Conservation (phyloP, 768 basidiomycete genomes). For the Mycena galericulata region DNA sequence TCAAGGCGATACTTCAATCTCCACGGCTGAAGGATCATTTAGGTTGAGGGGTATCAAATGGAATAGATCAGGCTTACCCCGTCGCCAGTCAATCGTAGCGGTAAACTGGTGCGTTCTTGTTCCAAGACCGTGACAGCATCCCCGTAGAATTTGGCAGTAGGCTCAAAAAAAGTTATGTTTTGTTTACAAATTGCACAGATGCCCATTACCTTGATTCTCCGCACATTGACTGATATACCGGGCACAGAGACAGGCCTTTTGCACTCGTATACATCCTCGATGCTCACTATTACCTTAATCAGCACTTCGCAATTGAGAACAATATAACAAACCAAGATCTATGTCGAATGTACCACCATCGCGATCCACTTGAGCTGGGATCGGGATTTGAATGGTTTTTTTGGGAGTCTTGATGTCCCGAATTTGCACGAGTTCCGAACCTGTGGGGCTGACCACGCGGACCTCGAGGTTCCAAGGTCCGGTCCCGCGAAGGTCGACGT, state of each 20-base stretch:
- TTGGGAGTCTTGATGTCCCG: slow-evolving; percentile 65
- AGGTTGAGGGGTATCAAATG: slow-evolving; percentile 10
- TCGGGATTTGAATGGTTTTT: slow-evolving; percentile 71
- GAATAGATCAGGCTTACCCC: slow-evolving; percentile 65
- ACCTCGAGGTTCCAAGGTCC: slow-evolving; percentile 92
- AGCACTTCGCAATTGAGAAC: not conserved
- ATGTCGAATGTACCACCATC: slow-evolving; percentile 86
- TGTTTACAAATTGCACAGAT: not conserved
- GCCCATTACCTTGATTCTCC: slow-evolving; percentile 72
- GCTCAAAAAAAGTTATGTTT: slow-evolving; percentile 55
- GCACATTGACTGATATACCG: slow-evolving; percentile 88
- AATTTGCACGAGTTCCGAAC: slow-evolving; percentile 69
- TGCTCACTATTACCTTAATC: slow-evolving; percentile 66
- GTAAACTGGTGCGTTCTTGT: slow-evolving; percentile 77
- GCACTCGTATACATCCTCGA: slow-evolving; percentile 92
- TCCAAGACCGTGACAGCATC: slow-evolving; percentile 77
- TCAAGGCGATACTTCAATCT: slow-evolving; percentile 77
- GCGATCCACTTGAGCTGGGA: slow-evolving; percentile 72
- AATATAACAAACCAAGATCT: slow-evolving; percentile 64
- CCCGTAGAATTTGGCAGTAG: slow-evolving; percentile 89
- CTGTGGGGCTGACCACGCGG: slow-evolving; percentile 81
- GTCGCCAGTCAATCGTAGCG: slow-evolving; percentile 91
- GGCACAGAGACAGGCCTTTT: slow-evolving; percentile 79
- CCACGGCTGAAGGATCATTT: slow-evolving; percentile 78
- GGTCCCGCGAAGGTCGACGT: slow-evolving; percentile 89